phyloP scores from a whole-genome alignment of 2,329 filamentous ascomycete genomes.

The Rhytidhysteron rufulum region DNA sequence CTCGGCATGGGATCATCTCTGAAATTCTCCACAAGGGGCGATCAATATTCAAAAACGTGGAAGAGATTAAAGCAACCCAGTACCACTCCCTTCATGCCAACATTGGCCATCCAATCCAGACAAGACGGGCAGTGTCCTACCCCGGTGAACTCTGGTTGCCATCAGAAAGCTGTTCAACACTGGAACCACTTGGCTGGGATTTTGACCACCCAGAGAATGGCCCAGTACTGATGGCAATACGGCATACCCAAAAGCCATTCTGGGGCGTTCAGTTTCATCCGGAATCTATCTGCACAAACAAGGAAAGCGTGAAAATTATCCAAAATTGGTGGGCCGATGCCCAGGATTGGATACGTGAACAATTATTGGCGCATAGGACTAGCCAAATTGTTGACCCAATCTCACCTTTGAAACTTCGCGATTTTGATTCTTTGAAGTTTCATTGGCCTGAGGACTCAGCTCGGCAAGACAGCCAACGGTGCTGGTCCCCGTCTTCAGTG shows the following conservation, averaged over 20 bases:
- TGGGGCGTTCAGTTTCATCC: slow-evolving; percentile 91
- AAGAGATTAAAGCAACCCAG: slow-evolving; percentile 65
- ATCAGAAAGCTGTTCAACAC: slow-evolving; percentile 28
- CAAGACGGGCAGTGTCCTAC: slow-evolving; percentile 28
- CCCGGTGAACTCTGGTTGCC: slow-evolving; percentile 39
- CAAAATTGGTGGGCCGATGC: slow-evolving; percentile 72
- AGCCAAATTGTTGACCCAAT: background rate
- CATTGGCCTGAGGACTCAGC: background rate
- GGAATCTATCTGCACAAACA: slow-evolving; percentile 79
- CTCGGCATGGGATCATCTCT: slow-evolving; percentile 78
- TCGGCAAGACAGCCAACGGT: background rate
- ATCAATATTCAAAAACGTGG: slow-evolving; percentile 64
- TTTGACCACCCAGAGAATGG: slow-evolving; percentile 45
- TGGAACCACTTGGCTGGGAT: slow-evolving; percentile 49
- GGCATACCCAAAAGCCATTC: slow-evolving; percentile 66
- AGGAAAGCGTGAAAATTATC: slow-evolving; percentile 61
- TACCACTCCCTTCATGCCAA: slow-evolving; percentile 64
- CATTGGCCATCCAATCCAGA: slow-evolving; percentile 31
- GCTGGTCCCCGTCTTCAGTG: background rate
- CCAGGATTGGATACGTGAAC: slow-evolving; percentile 47
- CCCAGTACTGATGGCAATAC: slow-evolving; percentile 71
- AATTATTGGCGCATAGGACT: background rate
- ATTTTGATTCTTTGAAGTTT: background rate
- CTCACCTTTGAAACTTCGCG: background rate
- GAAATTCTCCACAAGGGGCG: slow-evolving; percentile 56